phyloP scores from a whole-genome alignment of 1,139 yeast genomes.

The Entelexis paramagnoliae region DNA sequence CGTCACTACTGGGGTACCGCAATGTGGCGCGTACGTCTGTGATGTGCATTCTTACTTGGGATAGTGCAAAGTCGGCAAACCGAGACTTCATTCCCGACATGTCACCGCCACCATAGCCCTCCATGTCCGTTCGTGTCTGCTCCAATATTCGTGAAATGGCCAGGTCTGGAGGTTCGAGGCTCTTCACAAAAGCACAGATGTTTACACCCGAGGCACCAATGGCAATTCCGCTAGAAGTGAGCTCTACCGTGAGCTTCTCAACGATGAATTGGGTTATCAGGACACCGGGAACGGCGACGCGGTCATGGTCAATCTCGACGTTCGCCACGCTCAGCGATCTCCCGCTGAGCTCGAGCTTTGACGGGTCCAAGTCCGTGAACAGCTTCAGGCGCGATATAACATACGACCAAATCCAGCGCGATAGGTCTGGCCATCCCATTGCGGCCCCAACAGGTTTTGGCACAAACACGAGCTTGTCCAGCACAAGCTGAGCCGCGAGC shows the following conservation, averaged over 20 bases:
- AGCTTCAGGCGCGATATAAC: constrained; percentile 72
- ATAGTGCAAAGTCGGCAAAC: constrained; percentile 61
- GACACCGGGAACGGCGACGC: constrained; percentile 55
- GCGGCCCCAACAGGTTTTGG: not conserved
- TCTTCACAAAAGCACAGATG: constrained; percentile 42
- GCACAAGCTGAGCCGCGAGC: not conserved
- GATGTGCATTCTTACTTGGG: constrained; percentile 46
- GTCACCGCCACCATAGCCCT: constrained; percentile 27
- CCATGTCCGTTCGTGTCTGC: constrained; percentile 44
- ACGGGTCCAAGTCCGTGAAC: constrained; percentile 70
- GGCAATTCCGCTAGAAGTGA: constrained; percentile 55
- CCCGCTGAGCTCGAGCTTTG: constrained; percentile 64
- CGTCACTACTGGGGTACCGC: not conserved
- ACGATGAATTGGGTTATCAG: constrained; percentile 55
- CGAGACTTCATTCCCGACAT: constrained; percentile 48
- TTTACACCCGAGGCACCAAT: constrained; percentile 49
- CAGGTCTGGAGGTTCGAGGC: constrained; percentile 17
- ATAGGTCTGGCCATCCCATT: constrained; percentile 35
- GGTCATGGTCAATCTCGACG: constrained; percentile 63
- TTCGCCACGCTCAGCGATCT: constrained; percentile 49
- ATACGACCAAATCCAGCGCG: constrained; percentile 67
- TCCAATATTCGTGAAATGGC: constrained; percentile 46
- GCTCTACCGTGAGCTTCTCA: constrained; percentile 41
- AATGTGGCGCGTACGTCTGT: constrained; percentile 2
- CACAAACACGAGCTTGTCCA: not conserved